Percentiles rank a stretch among this genome's conserved stretches.
Conservation (phyloP, 805 yeast species). For the Kazachstania africana region DNA sequence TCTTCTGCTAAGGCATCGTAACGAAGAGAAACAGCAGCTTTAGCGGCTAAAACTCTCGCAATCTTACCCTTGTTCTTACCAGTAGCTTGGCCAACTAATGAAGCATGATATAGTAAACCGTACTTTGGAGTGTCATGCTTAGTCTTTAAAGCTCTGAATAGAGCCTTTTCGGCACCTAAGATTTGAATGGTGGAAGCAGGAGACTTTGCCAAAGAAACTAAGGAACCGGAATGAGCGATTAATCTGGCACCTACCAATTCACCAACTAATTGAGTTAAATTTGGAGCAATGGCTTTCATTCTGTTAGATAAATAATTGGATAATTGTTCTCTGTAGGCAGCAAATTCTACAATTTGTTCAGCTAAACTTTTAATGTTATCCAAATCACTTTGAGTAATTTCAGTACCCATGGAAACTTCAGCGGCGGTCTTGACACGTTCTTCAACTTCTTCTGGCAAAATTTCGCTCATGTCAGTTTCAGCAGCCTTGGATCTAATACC, state of each 20-base stretch:
- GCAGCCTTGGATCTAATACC: constrained; percentile 87
- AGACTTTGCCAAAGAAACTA: constrained; percentile 89
- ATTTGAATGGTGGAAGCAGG: constrained; percentile 98
- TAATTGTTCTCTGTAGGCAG: constrained; percentile 92
- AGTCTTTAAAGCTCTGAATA: constrained; percentile 96
- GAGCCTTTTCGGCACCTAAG: constrained; percentile 97
- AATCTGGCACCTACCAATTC: constrained; percentile 97
- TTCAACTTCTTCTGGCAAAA: constrained; percentile 88
- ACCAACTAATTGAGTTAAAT: constrained; percentile 88
- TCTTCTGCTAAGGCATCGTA: constrained; percentile 96
- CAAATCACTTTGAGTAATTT: constrained; percentile 84
- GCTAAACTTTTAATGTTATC: constrained; percentile 84
- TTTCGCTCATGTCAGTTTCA: constrained; percentile 79
- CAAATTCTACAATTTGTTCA: constrained; percentile 89
- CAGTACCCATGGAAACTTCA: constrained; percentile 99
- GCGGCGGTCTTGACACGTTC: constrained; percentile 86
- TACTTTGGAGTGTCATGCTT: constrained; percentile 98
- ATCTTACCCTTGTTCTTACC: constrained; percentile 98
- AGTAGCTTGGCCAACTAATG: constrained; percentile 93
- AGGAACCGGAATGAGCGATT: constrained; percentile 94
- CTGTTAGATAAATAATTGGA: constrained; percentile 83
- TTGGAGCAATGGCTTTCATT: constrained; percentile 99
- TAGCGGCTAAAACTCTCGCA: constrained; percentile 97
- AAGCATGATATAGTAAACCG: constrained; percentile 93
- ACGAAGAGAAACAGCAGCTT: constrained; percentile 93